These are phyloP conservation scores for Pseudonectria foliicola DNA, from an alignment of 2,329 filamentous ascomycete species.

Conservation along the genomic window DNA sequence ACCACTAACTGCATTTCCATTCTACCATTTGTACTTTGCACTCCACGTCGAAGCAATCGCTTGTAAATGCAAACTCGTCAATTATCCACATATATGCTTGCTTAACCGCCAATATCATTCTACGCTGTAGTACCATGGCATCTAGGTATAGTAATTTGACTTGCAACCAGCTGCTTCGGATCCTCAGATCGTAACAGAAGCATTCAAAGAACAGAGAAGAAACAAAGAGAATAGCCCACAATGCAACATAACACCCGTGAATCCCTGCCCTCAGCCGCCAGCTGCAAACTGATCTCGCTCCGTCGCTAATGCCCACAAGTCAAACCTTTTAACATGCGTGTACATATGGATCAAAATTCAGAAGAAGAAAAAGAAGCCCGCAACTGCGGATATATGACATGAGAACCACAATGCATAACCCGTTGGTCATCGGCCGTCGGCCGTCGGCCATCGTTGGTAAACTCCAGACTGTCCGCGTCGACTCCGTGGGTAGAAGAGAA, in stretches of 20 bases:
- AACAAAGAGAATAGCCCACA: not conserved
- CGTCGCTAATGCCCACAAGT: slow-evolving; percentile 19
- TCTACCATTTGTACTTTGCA: too few relatives aligned
- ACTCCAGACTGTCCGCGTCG: slow-evolving; percentile 16
- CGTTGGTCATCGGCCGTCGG: slow-evolving; percentile 4
- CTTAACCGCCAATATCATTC: too few relatives aligned
- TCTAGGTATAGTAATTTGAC: too few relatives aligned
- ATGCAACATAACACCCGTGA: slow-evolving; percentile 8
- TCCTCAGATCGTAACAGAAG: too few relatives aligned
- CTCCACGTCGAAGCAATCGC: too few relatives aligned
- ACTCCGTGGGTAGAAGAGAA: slow-evolving; percentile 20
- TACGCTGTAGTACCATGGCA: too few relatives aligned
- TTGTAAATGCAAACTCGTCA: too few relatives aligned
- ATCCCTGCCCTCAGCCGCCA: slow-evolving; percentile 8
- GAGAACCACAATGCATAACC: slow-evolving; percentile 14
- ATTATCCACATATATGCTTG: too few relatives aligned
- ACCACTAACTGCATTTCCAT: too few relatives aligned
- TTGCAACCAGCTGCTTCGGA: too few relatives aligned
- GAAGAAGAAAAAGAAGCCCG: slow-evolving; percentile 3
- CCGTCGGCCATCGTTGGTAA: slow-evolving; percentile 11
- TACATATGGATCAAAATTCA: slow-evolving; percentile 16
- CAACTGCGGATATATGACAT: not conserved
- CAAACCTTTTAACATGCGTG: slow-evolving; percentile 19
- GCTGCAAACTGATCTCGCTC: slow-evolving; percentile 13
- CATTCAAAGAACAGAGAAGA: too few relatives aligned